Evolutionary conservation across 78 protist genomes (phyloP).

Genomic region (Protostelium mycophagum): DNA sequence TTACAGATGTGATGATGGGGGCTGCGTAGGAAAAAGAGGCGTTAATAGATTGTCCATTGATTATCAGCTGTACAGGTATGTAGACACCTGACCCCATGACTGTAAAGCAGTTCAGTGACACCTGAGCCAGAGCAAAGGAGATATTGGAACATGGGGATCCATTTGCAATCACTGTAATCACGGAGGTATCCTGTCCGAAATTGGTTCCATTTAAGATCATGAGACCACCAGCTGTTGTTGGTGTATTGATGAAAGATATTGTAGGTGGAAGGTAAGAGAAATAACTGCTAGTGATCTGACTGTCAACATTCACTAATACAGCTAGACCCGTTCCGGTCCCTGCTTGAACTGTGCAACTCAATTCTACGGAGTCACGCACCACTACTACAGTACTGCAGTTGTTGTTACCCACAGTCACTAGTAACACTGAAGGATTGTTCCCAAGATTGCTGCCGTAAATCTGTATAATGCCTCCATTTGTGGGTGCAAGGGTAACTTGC

Average conservation of each 20-base stretch:
- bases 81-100: too few species aligned
- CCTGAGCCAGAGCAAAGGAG: too few species aligned
- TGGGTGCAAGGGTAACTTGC: background rate
- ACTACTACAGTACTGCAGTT: background rate
- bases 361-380: background rate
- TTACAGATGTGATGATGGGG: background rate
- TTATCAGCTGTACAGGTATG: too few species aligned
- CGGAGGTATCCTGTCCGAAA: too few species aligned
- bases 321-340: background rate
- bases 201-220: too few species aligned
- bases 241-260: background rate
- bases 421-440: background rate
- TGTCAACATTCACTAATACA: background rate
- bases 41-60: too few species aligned
- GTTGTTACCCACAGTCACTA: background rate
- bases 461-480: background rate
- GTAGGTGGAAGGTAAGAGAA: background rate
- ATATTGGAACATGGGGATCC: too few species aligned
- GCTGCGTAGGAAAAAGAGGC: background rate
- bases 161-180: too few species aligned
- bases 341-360: background rate
- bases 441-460: background rate
- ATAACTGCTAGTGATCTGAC: background rate
- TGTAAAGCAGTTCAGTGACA: too few species aligned
- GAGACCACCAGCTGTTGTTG: background rate